phyloP scores from a whole-genome alignment of 495 filamentous ascomycete species.

The Xylaria flabelliformis region DNA sequence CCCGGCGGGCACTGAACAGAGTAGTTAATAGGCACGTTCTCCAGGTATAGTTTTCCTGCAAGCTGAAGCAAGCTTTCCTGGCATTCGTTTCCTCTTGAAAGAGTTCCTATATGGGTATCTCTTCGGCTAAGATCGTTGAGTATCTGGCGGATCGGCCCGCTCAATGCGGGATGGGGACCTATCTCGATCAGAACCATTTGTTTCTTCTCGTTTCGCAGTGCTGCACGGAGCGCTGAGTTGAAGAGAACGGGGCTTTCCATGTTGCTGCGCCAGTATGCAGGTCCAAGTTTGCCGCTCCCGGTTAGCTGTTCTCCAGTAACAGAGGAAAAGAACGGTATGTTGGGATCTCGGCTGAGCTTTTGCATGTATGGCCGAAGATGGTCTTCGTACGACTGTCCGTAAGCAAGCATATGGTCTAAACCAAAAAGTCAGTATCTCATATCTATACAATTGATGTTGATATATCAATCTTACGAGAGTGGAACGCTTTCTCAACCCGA shows the following conservation, averaged over 20 bases:
- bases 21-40: not conserved
- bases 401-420: constrained; percentile 36
- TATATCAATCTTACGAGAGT: constrained; percentile 27
- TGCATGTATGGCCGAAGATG: constrained; percentile 30
- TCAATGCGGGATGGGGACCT: constrained; percentile 60
- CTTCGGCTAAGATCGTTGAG: constrained; percentile 28
- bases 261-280: constrained; percentile 40
- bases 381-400: constrained; percentile 37
- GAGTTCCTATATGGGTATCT: not conserved
- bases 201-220: not conserved
- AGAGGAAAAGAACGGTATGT: constrained; percentile 40
- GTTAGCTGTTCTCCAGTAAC: constrained; percentile 36
- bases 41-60: constrained; percentile 4
- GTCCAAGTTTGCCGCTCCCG: constrained; percentile 19
- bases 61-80: not conserved
- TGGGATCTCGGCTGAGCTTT: constrained; percentile 19
- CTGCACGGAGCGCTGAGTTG: constrained; percentile 5
- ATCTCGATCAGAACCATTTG: constrained; percentile 50
- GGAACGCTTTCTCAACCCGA: constrained; percentile 39
- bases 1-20: constrained; percentile 19
- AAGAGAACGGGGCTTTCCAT: constrained; percentile 24
- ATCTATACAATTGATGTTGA: no score
- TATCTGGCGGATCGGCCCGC: constrained; percentile 52
- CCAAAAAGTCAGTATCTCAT: not conserved
- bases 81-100: not conserved